Evolutionary conservation across 2,329 filamentous ascomycete species (phyloP).

Genomic region (Neofusicoccum laricinum): DNA sequence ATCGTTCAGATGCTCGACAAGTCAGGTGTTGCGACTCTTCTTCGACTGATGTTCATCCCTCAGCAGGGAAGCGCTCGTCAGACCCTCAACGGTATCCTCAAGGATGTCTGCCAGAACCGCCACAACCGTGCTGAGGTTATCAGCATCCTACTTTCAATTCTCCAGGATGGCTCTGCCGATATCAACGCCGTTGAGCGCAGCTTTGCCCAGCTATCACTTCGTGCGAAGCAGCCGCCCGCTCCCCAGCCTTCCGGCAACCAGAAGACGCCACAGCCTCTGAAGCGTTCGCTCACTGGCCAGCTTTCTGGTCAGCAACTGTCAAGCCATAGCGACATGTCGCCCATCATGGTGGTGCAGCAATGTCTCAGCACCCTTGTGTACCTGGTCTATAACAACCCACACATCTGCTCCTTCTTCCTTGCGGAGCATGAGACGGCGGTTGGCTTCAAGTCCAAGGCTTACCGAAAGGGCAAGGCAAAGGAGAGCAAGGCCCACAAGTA

Average conservation of each 20-base stretch:
- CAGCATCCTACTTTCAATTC: constrained; percentile 84
- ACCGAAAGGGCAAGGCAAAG: constrained; percentile 84
- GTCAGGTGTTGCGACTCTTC: constrained; percentile 87
- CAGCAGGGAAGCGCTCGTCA: constrained; percentile 83
- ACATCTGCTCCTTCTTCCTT: constrained; percentile 87
- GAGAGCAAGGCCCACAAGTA: constrained; percentile 82
- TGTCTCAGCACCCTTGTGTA: constrained; percentile 83
- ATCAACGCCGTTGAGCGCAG: constrained; percentile 91
- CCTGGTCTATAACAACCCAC: constrained; percentile 78
- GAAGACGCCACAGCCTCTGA: constrained; percentile 78
- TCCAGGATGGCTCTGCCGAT: constrained; percentile 93
- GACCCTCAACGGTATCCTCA: constrained; percentile 81
- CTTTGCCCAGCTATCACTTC: constrained; percentile 87
- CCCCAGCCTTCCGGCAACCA: constrained; percentile 34
- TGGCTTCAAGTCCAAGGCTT: constrained; percentile 71
- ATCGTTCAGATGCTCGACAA: constrained; percentile 98
- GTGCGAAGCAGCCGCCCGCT: constrained; percentile 69
- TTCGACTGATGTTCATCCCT: constrained; percentile 97
- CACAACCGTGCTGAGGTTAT: constrained; percentile 93
- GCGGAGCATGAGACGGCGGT: constrained; percentile 85
- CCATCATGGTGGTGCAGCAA: constrained; percentile 92
- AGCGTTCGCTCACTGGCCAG: constrained; percentile 68
- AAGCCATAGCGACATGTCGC: constrained; percentile 82
- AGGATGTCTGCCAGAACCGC: constrained; percentile 92
- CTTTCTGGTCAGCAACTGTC: constrained; percentile 31